phyloP scores from a whole-genome alignment of 1,284 basidiomycete species.

The Boletus holoroseus region DNA sequence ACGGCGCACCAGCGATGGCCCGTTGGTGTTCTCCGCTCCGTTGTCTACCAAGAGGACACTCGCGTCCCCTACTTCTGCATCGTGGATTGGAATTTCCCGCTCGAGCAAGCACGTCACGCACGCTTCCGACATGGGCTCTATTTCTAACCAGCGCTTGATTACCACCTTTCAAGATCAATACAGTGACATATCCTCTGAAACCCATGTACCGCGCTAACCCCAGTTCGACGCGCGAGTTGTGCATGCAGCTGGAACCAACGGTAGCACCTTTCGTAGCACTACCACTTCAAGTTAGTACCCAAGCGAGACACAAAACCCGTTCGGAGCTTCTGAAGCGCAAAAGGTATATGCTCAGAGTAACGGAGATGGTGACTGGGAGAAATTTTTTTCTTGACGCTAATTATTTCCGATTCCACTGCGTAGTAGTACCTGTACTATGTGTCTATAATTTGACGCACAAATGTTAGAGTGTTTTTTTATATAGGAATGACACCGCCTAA shows the following conservation, averaged over 20 bases:
- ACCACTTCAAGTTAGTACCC: slow-evolving; percentile 39
- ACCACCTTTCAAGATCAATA: slow-evolving; percentile 48
- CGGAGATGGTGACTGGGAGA: no score
- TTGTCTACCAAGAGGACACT: slow-evolving; percentile 49
- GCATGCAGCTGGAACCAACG: slow-evolving; percentile 35
- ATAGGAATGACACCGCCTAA: slow-evolving; percentile 1
- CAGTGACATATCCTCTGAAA: slow-evolving; percentile 35
- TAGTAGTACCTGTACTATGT: no score
- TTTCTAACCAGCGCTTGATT: slow-evolving; percentile 56
- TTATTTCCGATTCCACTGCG: no score
- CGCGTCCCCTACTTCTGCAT: slow-evolving; percentile 43
- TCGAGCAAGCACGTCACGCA: slow-evolving; percentile 61
- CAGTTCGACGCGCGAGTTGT: slow-evolving; percentile 42
- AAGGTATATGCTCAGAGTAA: no score
- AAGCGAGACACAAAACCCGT: slow-evolving; percentile 52
- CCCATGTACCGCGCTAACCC: slow-evolving; percentile 24
- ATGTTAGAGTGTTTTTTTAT: no score
- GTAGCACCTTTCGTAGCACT: slow-evolving; percentile 40
- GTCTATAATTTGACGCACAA: no score
- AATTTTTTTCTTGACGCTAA: no score
- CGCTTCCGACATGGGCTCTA: slow-evolving; percentile 47
- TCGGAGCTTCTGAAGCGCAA: slow-evolving; percentile 38
- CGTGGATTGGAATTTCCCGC: slow-evolving; percentile 53
- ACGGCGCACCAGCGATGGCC: slow-evolving; percentile 60
- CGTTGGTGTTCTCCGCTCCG: slow-evolving; percentile 66